Conservation (phyloP, 75 land plant genomes). For the Ceratopteris richardii region DNA sequence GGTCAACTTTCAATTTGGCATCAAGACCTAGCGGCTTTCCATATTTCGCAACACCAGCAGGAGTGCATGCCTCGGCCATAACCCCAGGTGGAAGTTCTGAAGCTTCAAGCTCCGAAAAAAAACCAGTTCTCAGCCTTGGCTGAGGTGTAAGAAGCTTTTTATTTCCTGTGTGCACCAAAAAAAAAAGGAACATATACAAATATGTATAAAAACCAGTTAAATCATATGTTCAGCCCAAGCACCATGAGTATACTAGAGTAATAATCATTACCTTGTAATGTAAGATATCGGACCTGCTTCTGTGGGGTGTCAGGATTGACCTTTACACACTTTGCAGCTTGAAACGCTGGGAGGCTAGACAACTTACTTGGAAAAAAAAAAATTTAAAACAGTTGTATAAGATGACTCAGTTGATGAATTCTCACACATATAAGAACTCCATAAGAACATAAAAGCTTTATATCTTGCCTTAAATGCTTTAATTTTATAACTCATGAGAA, state of each 20-base stretch:
- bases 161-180: slow-evolving; percentile 26
- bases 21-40: slow-evolving; percentile 74
- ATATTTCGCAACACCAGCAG: slow-evolving; percentile 74
- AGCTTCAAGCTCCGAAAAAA: slow-evolving; percentile 73
- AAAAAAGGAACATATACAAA: not conserved
- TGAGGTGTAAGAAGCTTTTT: slow-evolving; percentile 85
- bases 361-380: slow-evolving; percentile 32
- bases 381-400: not conserved
- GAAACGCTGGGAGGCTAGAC: slow-evolving; percentile 48
- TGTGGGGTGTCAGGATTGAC: slow-evolving; percentile 96
- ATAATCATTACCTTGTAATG: slow-evolving; percentile 51
- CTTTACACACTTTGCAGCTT: slow-evolving; percentile 65
- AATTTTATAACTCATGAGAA: no score
- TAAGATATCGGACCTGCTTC: slow-evolving; percentile 82
- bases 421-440: no score
- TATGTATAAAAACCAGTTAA: not conserved
- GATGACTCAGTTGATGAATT: no score
- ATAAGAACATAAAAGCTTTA: no score
- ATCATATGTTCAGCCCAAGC: no score
- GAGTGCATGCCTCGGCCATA: slow-evolving; percentile 74
- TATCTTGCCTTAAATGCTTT: no score
- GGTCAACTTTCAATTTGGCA: slow-evolving; percentile 80
- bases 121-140: slow-evolving; percentile 84
- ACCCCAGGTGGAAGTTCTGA: slow-evolving; percentile 23
- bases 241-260: no score